Evolutionary conservation across 352 stramenopile genomes (phyloP).

Genomic region (Phytopythium kandeliae): DNA sequence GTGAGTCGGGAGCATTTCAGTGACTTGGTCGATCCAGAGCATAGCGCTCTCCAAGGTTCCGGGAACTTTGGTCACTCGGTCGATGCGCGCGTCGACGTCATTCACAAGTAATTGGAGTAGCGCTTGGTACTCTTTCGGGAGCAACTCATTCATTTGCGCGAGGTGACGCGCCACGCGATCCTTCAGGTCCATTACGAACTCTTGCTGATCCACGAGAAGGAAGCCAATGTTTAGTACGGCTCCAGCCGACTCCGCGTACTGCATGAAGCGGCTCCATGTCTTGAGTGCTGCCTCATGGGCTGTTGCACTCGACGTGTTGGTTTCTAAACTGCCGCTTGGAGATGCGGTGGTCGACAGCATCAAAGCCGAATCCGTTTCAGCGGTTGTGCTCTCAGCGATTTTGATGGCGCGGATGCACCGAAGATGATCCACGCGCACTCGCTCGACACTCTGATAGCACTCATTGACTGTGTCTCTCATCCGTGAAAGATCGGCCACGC

Average conservation of each 20-base stretch:
- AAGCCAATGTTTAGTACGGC: conserved; percentile 40
- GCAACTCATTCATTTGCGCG: conserved; percentile 26
- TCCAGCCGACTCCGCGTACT: conserved; percentile 24
- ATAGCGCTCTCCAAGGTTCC: conserved; percentile 41
- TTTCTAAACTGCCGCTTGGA: background rate
- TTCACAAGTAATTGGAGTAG: conserved; percentile 38
- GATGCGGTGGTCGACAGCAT: background rate
- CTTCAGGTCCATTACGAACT: conserved; percentile 28
- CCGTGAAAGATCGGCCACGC: conserved; percentile 10
- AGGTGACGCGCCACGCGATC: conserved; percentile 25
- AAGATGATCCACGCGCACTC: conserved; percentile 27
- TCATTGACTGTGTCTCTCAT: conserved; percentile 23
- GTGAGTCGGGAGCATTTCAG: conserved; percentile 47
- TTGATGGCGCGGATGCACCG: conserved; percentile 23
- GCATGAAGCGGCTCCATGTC: conserved; percentile 29
- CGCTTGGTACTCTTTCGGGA: conserved; percentile 47
- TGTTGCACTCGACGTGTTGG: conserved; percentile 14
- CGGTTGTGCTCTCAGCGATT: conserved; percentile 18
- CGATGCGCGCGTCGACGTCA: conserved; percentile 47
- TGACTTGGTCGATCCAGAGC: conserved; percentile 42
- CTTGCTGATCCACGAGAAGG: conserved; percentile 47
- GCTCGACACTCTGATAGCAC: conserved; percentile 25
- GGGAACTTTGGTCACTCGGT: conserved; percentile 55
- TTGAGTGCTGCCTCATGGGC: conserved; percentile 35
- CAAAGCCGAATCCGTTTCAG: background rate